Evolutionary conservation across 208 protist species (phyloP), one percentile per base, ranked within the genome.

Genomic region (Polymyxa betae): DNA sequence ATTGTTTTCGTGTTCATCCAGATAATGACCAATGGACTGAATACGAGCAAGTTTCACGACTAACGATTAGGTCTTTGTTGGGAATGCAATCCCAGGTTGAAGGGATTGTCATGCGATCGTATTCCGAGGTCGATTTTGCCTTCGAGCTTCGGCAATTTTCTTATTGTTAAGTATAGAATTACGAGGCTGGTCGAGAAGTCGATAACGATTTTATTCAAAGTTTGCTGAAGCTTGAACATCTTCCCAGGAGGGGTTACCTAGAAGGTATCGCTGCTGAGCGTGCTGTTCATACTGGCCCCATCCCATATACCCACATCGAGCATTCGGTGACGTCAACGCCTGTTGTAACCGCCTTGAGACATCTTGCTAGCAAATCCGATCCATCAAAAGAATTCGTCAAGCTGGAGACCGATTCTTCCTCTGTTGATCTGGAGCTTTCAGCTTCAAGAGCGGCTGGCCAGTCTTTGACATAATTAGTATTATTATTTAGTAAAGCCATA

Each of bases 21-120:
- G 72, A 82, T 5, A 82, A 82, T 43, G 72, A 82, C n/a, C 72
- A 82, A 43, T 82, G 72, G 72, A 82, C 72, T 43, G 72, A 82
- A n/a, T 82, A 82, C n/a, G 72, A 82, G n/a, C 72, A 82, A 43
- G 72, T 82, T 20, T 82, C 72, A n/a, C 72, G 72, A 35, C n/a
- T 82, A 12, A 82, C 72, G 5, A 82, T 82, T 82, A 5, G 72
- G 12, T 82, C 72, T 20, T 43, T 82, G n/a, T n/a, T 82, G 16
- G 72, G 72, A 12, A 82, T 82, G 72, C 72, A 82, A 43, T 82
- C 72, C 35, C 72, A 82, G 72, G 72, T 82, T 43, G 72, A 82
- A 35, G 72, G 72, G 35, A 82, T 82, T 43, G 72, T 82, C 72
- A 82, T 82, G 72, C 5, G n/a, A 35, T 82, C 72, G 10, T 82